A percentile compares a stretch with the other conserved stretches of the same genome.
Evolutionary conservation across 495 filamentous ascomycete genomes (phyloP).

Genomic region (Podospora australis): DNA sequence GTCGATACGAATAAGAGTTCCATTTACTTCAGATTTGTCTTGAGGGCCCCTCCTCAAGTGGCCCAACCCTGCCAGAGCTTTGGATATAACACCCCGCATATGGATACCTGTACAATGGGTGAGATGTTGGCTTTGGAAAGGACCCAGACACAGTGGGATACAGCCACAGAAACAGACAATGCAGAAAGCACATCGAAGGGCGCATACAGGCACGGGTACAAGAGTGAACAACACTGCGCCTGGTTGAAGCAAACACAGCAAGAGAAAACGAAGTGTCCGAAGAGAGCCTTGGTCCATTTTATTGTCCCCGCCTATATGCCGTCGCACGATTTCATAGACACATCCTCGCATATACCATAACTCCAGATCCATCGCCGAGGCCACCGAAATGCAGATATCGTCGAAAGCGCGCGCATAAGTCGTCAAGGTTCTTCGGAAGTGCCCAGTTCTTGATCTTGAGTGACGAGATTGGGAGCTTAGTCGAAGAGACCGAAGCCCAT

Average conservation of each 20-base stretch:
- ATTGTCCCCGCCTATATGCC: conserved; percentile 22
- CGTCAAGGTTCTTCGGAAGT: conserved; percentile 19
- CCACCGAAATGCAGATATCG: conserved; percentile 6
- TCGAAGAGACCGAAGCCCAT: conserved; percentile 99
- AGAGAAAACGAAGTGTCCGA: conserved; percentile 13
- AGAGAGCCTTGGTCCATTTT: conserved; percentile 18
- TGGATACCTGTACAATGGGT: too few species aligned
- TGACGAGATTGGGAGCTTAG: conserved; percentile 43
- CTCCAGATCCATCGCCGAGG: conserved; percentile 14
- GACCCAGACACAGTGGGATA: too few species aligned
- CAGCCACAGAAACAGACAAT: too few species aligned
- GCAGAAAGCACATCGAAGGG: neutral
- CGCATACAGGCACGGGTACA: too few species aligned
- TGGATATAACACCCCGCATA: too few species aligned
- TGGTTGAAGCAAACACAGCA: neutral
- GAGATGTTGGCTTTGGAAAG: too few species aligned
- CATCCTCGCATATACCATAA: conserved; percentile 10
- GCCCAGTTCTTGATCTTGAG: conserved; percentile 10
- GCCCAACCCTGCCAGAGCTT: too few species aligned
- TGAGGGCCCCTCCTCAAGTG: too few species aligned
- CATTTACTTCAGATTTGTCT: too few species aligned
- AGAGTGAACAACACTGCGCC: neutral
- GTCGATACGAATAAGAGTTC: too few species aligned
- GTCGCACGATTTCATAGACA: conserved; percentile 6
- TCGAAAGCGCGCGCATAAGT: conserved; percentile 13